Evolutionary conservation across 768 basidiomycete species (phyloP).

Genomic region (Inosperma sp.): DNA sequence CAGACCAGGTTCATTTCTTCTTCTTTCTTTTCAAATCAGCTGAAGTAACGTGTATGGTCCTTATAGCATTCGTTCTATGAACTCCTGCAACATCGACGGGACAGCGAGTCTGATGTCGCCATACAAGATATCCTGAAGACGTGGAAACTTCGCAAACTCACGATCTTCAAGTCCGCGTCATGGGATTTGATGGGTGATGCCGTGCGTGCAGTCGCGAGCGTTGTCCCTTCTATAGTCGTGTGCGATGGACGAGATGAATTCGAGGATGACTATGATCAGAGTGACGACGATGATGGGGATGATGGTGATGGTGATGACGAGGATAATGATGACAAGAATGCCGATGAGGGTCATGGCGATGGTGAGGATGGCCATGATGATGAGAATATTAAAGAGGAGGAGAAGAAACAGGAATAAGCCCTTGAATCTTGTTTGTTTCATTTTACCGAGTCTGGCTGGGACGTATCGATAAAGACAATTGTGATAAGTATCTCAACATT

Average conservation of each 20-base stretch:
- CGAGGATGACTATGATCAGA: too few relatives aligned
- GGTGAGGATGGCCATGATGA: too few relatives aligned
- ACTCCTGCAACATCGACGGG: not conserved
- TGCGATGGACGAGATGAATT: not conserved
- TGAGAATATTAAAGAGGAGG: too few relatives aligned
- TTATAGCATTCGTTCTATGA: not conserved
- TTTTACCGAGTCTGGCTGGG: too few relatives aligned
- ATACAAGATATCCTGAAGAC: not conserved
- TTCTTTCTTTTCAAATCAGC: not conserved
- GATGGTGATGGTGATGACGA: too few relatives aligned
- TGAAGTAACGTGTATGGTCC: not conserved
- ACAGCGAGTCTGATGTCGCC: not conserved
- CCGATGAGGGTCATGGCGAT: too few relatives aligned
- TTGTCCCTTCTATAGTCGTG: conserved; percentile 27
- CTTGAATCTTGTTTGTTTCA: too few relatives aligned
- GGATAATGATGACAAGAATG: too few relatives aligned
- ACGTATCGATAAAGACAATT: too few relatives aligned
- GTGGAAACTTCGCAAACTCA: conserved; percentile 33
- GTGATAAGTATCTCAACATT: too few relatives aligned
- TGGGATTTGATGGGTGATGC: conserved; percentile 26
- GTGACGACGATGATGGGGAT: too few relatives aligned
- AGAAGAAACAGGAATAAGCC: too few relatives aligned
- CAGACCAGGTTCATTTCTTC: conserved; percentile 18
- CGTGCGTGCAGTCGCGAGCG: conserved; percentile 24
- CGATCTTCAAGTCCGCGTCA: conserved; percentile 31